Evolutionary conservation across 148 eudicot genomes (phyloP).

Genomic region (Vaccinium darrowii): DNA sequence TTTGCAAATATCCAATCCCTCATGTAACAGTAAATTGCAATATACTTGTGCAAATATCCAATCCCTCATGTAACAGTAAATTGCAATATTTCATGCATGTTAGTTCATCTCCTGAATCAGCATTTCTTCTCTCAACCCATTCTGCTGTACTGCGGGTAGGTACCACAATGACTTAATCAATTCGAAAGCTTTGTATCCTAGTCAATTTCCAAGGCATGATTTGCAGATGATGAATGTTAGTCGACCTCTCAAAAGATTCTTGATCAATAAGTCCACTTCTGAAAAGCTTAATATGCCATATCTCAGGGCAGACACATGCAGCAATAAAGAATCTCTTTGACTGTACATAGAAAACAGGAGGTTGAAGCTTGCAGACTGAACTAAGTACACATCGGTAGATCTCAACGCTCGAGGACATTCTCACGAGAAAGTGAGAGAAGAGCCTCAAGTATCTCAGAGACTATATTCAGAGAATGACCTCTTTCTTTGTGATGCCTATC

Average conservation of each 20-base stretch:
- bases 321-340: not conserved
- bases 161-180: not conserved
- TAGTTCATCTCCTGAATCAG: not conserved
- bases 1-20: not conserved
- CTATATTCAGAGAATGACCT: not conserved
- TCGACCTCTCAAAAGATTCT: not conserved
- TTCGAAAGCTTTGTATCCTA: not conserved
- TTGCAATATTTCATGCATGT: not conserved
- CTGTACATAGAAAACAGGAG: not conserved
- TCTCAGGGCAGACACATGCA: not conserved
- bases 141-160: not conserved
- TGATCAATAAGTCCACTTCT: not conserved
- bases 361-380: not conserved
- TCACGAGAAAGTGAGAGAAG: not conserved
- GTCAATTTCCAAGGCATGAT: not conserved
- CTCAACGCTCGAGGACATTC: not conserved
- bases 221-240: not conserved
- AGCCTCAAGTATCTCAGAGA: not conserved
- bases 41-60: not conserved
- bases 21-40: not conserved
- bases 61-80: not conserved
- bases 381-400: not conserved
- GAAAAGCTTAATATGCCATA: not conserved
- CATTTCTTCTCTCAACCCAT: not conserved
- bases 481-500: conserved; percentile 5